These are phyloP conservation scores for Cryptococcus sp. DNA, from an alignment of 1,284 basidiomycete genomes.

Conservation along the genomic window DNA sequence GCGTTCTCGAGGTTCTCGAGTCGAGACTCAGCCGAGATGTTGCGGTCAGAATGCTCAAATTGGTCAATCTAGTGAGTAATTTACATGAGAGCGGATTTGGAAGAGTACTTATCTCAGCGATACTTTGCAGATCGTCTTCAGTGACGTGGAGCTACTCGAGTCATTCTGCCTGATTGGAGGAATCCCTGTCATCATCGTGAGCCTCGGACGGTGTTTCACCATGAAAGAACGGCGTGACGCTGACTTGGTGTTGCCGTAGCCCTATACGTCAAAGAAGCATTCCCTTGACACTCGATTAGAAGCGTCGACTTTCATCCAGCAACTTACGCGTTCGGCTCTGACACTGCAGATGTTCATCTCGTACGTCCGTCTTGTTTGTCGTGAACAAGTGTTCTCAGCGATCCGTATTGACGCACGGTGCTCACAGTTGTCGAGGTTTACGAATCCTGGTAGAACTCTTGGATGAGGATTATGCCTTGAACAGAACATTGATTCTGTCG, in stretches of 20 bases:
- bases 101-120: background rate
- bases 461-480: slow-evolving; percentile 91
- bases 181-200: slow-evolving; percentile 87
- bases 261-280: slow-evolving; percentile 92
- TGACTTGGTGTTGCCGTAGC: slow-evolving; percentile 22
- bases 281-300: slow-evolving; percentile 90
- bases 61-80: slow-evolving; percentile 74
- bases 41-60: slow-evolving; percentile 76
- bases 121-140: slow-evolving; percentile 70
- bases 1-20: slow-evolving; percentile 86
- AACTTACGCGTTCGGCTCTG: slow-evolving; percentile 86
- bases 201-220: slow-evolving; percentile 29
- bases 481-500: slow-evolving; percentile 86
- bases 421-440: slow-evolving; percentile 78
- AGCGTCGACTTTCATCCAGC: slow-evolving; percentile 89
- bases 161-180: slow-evolving; percentile 93
- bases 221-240: background rate
- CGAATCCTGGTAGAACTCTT: slow-evolving; percentile 92
- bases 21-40: slow-evolving; percentile 76
- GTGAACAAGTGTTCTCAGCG: background rate
- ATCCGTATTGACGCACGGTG: background rate
- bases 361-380: slow-evolving; percentile 57
- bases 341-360: slow-evolving; percentile 98
- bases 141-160: slow-evolving; percentile 83
- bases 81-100: background rate